These are phyloP conservation scores for Backusella luteola DNA, from an alignment of 192 early-diverging fungal species.

Conservation along the genomic window DNA sequence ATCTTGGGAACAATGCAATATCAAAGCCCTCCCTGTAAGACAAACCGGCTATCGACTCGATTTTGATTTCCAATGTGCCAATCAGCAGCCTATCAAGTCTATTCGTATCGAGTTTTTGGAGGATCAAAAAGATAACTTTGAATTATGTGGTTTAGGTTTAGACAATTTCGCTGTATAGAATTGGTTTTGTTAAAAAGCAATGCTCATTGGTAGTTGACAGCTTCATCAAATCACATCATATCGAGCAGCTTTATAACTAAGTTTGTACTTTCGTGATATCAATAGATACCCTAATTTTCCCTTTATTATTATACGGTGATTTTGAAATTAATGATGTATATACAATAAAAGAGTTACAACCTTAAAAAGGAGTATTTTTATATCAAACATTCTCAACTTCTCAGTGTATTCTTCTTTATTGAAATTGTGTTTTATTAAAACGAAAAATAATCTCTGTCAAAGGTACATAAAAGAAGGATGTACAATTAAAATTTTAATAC, in stretches of 20 bases:
- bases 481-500: neutral
- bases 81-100: neutral
- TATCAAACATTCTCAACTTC: neutral
- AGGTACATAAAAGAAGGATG: neutral
- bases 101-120: slow-evolving; percentile 17
- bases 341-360: no score
- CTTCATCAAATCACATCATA: neutral
- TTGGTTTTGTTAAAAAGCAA: no score
- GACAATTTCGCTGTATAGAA: slow-evolving; percentile 21
- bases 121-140: slow-evolving; percentile 11
- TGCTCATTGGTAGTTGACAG: neutral
- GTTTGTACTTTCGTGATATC: neutral
- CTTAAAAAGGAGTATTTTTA: no score
- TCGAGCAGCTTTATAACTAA: neutral
- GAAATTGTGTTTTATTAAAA: no score
- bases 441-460: neutral
- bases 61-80: slow-evolving; percentile 9
- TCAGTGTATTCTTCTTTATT: neutral
- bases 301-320: no score
- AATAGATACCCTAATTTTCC: no score
- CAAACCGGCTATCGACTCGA: neutral
- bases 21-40: neutral
- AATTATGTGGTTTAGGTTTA: slow-evolving; percentile 20
- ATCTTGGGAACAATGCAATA: neutral
- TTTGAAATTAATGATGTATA: no score